Base-by-base conservation (phyloP, 805 yeast genomes). In the Yarrowia keelungensis region DNA sequence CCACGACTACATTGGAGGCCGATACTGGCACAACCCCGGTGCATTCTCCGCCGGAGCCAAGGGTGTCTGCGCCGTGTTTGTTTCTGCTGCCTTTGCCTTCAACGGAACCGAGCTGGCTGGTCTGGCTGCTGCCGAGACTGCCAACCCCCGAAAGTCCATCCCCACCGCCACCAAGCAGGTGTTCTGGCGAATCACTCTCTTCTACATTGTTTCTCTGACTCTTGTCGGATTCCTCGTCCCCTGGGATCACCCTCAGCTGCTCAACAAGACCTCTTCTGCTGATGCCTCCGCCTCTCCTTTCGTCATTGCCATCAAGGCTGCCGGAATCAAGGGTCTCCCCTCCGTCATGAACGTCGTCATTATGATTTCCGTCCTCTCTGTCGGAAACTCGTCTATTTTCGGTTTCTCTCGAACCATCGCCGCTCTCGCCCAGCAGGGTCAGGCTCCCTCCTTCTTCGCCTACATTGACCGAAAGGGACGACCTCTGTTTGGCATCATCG, bases 131-230 rank as follows among this genome's bases (percentile, higher is more conserved):
- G 91, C 92, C 8, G 93, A 89, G 77, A 81, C 90, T 36, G 83
- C 79, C 54, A 85, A 88, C 76, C 92, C 92, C 67, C 81, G 90
- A 74, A 82, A 81, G 69, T 79, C 89, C 2, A 82, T 88, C 70
- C 92, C 92, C 51, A 82, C 83, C 68, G 91, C 92, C 46, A 86
- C 88, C 69, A 89, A 89, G 76, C 91, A 89, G 78, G 90, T 89
- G 1, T 88, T 90, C 78, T 89, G 92, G 92, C 81, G 92, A 78
- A 87, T 89, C 70, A 79, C 87, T 22, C 77, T 87, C 72, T 89
- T 89, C 75, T 90, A 89, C 78, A 82, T 90, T 75, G 76, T 81
- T 14, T 81, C 86, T 72, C 83, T 76, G 76, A 87, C 77, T 69
- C 81, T 82, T 74, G 85, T 80, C 73, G 88, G 91, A 62, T 85